phyloP scores from a whole-genome alignment of 306 rosid species.

The Luffa aegyptiaca region DNA sequence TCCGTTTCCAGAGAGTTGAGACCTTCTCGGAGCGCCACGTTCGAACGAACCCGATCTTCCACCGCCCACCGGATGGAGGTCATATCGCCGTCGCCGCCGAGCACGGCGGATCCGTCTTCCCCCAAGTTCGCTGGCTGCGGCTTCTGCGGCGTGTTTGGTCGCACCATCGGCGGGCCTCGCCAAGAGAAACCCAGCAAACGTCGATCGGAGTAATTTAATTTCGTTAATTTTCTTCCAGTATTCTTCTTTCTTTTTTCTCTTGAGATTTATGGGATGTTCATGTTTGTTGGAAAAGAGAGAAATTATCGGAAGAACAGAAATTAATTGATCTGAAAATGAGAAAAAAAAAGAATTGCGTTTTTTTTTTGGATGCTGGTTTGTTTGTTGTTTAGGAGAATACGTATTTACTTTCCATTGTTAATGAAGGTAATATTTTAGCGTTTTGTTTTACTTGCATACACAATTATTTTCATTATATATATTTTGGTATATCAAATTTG shows the following conservation, averaged over 20 bases:
- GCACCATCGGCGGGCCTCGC: not conserved
- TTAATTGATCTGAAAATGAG: not conserved
- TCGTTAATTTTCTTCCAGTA: not conserved
- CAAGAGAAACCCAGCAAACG: not conserved
- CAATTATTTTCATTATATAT: no score
- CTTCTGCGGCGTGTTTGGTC: conserved; percentile 11
- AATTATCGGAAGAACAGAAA: not conserved
- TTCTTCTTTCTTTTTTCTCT: not conserved
- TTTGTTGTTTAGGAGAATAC: no score
- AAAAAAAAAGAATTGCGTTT: not conserved
- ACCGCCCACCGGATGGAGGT: not conserved
- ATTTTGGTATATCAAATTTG: no score
- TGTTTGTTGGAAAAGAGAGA: not conserved
- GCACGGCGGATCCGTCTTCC: not conserved
- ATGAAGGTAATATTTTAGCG: not conserved
- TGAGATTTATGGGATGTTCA: not conserved
- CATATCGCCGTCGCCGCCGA: not conserved
- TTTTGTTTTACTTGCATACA: not conserved
- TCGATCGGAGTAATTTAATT: not conserved
- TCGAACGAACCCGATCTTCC: not conserved
- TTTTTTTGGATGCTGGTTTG: not conserved
- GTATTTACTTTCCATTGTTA: not conserved
- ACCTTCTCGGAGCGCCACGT: not conserved
- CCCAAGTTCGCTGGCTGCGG: conserved; percentile 14
- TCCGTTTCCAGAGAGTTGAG: not conserved